Conservation (phyloP, 169 alveolate genomes). For the Eimeria sp. region DNA sequence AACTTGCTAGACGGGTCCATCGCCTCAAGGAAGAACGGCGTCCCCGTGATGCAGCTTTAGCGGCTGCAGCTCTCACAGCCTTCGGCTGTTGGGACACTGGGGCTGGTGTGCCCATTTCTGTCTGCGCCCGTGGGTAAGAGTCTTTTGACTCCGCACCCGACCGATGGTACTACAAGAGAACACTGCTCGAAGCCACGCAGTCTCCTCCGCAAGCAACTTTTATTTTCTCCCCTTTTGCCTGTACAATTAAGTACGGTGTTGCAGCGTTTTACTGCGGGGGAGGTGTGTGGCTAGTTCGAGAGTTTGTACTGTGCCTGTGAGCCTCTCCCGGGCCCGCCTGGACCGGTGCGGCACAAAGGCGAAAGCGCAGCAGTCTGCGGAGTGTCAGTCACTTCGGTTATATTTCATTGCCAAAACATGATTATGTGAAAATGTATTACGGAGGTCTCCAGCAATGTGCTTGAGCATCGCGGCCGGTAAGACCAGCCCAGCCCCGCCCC, state of each 20-base stretch:
- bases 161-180: not conserved
- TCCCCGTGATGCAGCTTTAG: conserved; percentile 50
- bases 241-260: not conserved
- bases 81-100: not conserved
- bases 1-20: not conserved
- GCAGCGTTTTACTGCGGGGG: not conserved
- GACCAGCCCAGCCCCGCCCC: conserved; percentile 32
- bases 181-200: not conserved
- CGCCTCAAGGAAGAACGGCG: conserved; percentile 44
- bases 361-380: not conserved
- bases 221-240: not conserved
- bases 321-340: not conserved
- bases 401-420: not conserved
- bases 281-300: not conserved
- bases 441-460: not conserved
- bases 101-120: not conserved
- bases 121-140: not conserved
- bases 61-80: conserved; percentile 63
- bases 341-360: not conserved
- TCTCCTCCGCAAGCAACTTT: not conserved
- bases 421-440: not conserved
- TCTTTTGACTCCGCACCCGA: not conserved
- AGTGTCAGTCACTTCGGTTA: conserved; percentile 9
- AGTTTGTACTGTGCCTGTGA: conserved; percentile 9
- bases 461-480: not conserved